phyloP scores from a whole-genome alignment of 495 filamentous ascomycete species.

The Tuber borchii region DNA sequence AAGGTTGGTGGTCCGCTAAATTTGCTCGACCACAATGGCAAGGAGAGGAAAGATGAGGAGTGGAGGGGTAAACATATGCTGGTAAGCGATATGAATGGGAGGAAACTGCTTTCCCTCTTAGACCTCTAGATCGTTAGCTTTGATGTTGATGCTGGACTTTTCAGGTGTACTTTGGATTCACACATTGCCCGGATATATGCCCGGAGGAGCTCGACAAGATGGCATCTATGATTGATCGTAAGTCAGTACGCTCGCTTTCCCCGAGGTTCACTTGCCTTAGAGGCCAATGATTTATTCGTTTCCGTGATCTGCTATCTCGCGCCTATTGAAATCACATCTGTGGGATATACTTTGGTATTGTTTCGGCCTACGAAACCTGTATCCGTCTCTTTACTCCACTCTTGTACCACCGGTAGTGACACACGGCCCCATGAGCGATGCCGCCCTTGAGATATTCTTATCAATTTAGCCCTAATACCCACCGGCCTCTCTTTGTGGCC shows the following conservation, averaged over 20 bases:
- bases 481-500: neutral
- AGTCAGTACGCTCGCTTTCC: constrained; percentile 50
- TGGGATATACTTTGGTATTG: neutral
- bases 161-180: constrained; percentile 95
- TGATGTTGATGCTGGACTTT: constrained; percentile 4
- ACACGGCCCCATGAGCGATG: neutral
- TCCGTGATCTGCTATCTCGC: neutral
- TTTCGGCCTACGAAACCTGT: neutral
- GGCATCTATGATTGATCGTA: constrained; percentile 79
- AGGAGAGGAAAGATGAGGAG: constrained; percentile 64
- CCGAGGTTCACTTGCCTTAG: neutral
- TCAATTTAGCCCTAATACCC: neutral
- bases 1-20: constrained; percentile 87
- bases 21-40: constrained; percentile 73
- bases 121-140: neutral
- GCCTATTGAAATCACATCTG: neutral
- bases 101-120: neutral
- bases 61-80: constrained; percentile 81
- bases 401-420: neutral
- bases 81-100: constrained; percentile 42
- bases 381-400: neutral
- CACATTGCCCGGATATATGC: constrained; percentile 97
- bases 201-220: constrained; percentile 99
- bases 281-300: neutral
- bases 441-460: neutral